Base-by-base conservation (phyloP, 345 rosid genomes). In the Schrenkiella parvula region DNA sequence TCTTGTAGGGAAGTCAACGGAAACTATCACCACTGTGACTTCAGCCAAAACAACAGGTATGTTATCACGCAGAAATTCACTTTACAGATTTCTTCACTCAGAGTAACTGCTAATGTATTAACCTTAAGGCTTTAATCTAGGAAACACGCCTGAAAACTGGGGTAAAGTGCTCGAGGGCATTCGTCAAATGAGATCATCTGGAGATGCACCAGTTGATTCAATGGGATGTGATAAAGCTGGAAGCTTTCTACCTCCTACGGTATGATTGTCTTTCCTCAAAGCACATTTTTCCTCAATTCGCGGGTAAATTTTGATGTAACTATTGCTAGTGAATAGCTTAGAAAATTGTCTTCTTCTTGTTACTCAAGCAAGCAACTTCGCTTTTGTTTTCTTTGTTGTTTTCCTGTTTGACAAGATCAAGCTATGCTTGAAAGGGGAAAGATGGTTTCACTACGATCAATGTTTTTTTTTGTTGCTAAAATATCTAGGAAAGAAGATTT, bases 401-500 rank as follows among this genome's bases (percentile, higher is more conserved):
- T 10, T 64, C 37, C 4, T 26, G 38, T 34, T 46, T 22, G 44
- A 21, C 1, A 19, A 31, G 28, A 38, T 3, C 34, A 69, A 57
- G 46, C 5, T 17, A 29, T 28, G 50, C 23, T 44, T 53, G 48
- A 53, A 51, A 58, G 4, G 21, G 5, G 58, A 54, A 19, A 6
- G 71, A 50, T 57, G 37, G 11, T 44, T 48, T 35, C 8, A 39
- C 8, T 14, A 28, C 12, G 37, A 51, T 43, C 17, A 58, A 17
- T 31, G 8, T 68, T 0, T 67, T 10, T 34, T 28, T 15, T 25
- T 22, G 28, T 18, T 59, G 43, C 19, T 57, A 12, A 34, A 15
- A 15, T 60, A 19, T 67, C 14, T 59, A 86, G 95, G 91, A 88
- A 82, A 86, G 91, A 82, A 82, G 95, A 83, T 86, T 88, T 44